Evolutionary conservation across 495 filamentous ascomycete species (phyloP), one percentile per base, ranked within the genome.

Genomic region (Daldinia bambusicola): DNA sequence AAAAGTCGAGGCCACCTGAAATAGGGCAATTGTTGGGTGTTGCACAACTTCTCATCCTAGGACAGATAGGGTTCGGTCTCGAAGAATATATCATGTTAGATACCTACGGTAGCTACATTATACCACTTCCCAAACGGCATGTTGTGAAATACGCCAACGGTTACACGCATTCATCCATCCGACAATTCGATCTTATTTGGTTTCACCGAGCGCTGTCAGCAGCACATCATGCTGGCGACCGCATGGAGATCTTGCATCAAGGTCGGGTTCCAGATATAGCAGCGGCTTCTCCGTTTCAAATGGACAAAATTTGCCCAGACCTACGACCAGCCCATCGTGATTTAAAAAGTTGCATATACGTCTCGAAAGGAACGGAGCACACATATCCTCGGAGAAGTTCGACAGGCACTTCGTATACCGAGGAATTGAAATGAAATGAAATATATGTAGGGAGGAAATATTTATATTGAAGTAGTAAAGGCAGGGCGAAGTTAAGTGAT

Each of bases 241-340:
- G 22, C 37, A 37, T 12, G 37, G 45, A 43, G 34, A 40, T 38
- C 58, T 22, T 22, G 38, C 34, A 62, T 62, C 14, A 26, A 16
- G 12, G 20, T 31, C 41, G 48, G 37, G 41, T 41, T 41, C 40
- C 57, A 41, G 57, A 61, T 48, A 34, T 61, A 45, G 58, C 58
- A 48, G 7, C 43, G 43, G 60, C 45, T 26, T 38, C 32, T 8
- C 60, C 60, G 60, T 62, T 30, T 48, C 43, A 16, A 48, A 12
- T 48, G 4, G 20, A 48, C 16, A 10, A 2, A 4, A 6, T 20
- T 10, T 45, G 10, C 9, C 18, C 43, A 10, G 18, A 1, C 16
- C 43, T 20, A 48, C 9, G 43, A 8, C 18, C 18, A 4, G 16
- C 16, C 18, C 16, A 20, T 48, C 43, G 6, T 22, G 18, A 22